These are phyloP conservation scores for Apiotrichum laibachii DNA, from an alignment of 1,284 basidiomycete genomes.

Conservation along the genomic window DNA sequence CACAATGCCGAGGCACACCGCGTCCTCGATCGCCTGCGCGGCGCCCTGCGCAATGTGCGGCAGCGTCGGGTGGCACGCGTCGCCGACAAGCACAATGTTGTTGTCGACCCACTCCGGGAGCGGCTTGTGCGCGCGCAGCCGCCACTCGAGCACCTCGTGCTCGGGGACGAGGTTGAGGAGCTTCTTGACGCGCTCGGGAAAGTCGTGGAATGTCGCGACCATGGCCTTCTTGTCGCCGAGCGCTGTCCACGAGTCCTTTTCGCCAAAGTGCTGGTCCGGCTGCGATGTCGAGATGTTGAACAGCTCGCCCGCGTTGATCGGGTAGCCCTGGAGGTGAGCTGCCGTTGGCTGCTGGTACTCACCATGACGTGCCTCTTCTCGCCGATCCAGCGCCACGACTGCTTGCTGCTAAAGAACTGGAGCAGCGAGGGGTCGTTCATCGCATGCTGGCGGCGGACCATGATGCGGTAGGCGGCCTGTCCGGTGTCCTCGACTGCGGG, in stretches of 20 bases:
- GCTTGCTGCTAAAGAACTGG: slow-evolving; percentile 36
- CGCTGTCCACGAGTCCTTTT: slow-evolving; percentile 43
- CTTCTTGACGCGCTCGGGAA: slow-evolving; percentile 43
- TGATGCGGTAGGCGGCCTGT: slow-evolving; percentile 50
- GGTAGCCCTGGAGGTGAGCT: slow-evolving; percentile 36
- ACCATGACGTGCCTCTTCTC: slow-evolving; percentile 47
- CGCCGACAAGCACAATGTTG: slow-evolving; percentile 35
- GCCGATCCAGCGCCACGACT: slow-evolving; percentile 49
- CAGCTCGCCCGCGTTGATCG: slow-evolving; percentile 40
- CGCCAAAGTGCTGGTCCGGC: slow-evolving; percentile 43
- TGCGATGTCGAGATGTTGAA: slow-evolving; percentile 50
- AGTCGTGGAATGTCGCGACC: slow-evolving; percentile 41
- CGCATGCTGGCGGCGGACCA: slow-evolving; percentile 35
- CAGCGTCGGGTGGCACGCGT: slow-evolving; percentile 43
- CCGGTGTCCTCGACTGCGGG: slow-evolving; percentile 43
- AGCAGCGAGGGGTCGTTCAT: slow-evolving; percentile 44
- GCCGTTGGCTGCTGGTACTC: slow-evolving; percentile 4
- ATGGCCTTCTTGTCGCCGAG: slow-evolving; percentile 44
- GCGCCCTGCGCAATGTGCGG: slow-evolving; percentile 48
- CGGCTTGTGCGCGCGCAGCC: slow-evolving; percentile 44
- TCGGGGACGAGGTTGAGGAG: slow-evolving; percentile 41
- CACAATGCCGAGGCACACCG: slow-evolving; percentile 41
- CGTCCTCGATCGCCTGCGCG: slow-evolving; percentile 50
- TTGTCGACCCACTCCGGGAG: slow-evolving; percentile 42
- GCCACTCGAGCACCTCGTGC: slow-evolving; percentile 49